A percentile compares a stretch with the other conserved stretches of the same genome.
phyloP scores from a whole-genome alignment of 2,329 filamentous ascomycete species.

The Colletotrichum orbiculare region DNA sequence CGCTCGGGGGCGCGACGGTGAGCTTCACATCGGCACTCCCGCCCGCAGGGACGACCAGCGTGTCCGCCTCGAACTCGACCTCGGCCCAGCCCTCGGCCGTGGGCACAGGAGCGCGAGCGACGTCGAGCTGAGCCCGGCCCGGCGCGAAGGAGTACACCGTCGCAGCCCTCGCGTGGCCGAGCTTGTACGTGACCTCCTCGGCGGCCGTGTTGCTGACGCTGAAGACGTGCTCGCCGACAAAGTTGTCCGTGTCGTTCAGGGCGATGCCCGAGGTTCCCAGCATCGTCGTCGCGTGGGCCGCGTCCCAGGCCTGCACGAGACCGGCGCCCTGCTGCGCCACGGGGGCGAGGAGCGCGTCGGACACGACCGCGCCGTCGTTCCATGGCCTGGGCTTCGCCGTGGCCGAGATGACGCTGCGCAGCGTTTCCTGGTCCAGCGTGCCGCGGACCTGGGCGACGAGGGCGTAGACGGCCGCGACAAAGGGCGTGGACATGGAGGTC shows the following conservation, averaged over 20 bases:
- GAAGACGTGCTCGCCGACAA: conserved; percentile 48
- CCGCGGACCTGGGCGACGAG: conserved; percentile 46
- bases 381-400: conserved; percentile 45
- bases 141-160: conserved; percentile 51
- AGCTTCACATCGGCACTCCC: conserved; percentile 42
- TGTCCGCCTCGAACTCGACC: conserved; percentile 36
- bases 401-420: conserved; percentile 43
- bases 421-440: conserved; percentile 40
- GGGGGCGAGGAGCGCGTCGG: conserved; percentile 41
- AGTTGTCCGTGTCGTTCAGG: conserved; percentile 58
- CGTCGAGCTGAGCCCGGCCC: conserved; percentile 16
- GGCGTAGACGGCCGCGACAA: conserved; percentile 53
- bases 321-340: conserved; percentile 57
- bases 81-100: conserved; percentile 36
- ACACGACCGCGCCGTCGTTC: conserved; percentile 41
- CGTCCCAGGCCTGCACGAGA: conserved; percentile 54
- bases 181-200: conserved; percentile 49
- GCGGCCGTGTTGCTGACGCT: conserved; percentile 53
- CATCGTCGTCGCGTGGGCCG: conserved; percentile 50
- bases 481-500: conserved; percentile 65
- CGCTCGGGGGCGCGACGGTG: conserved; percentile 42
- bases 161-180: conserved; percentile 48
- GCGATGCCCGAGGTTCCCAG: conserved; percentile 51
- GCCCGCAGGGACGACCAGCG: conserved; percentile 44
- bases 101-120: conserved; percentile 35